Base-by-base conservation (phyloP, 2,329 filamentous ascomycete genomes). In the Chlorencoelia australis region DNA sequence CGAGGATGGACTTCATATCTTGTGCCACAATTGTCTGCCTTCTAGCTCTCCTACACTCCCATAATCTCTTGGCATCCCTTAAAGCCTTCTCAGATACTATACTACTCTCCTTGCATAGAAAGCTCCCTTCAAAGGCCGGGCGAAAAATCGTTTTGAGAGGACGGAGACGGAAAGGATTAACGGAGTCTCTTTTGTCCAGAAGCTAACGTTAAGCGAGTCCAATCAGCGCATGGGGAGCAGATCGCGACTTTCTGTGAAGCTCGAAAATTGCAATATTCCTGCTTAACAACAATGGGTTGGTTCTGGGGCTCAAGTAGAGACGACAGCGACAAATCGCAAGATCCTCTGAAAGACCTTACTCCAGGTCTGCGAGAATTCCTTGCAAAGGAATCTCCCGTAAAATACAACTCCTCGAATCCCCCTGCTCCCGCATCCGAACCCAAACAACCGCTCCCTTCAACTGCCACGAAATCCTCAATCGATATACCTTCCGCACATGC, bases 361-460 rank as follows among this genome's bases (percentile, higher is more conserved):
- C 72, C 77, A 14, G 67, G 66, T 20, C 64, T 83, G 13, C 70
- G 71, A 47, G 73, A 80, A 21, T 82, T 79, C 53, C 67, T 84
- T 43, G 64, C 76, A 46, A 71, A 75, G 58, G 75, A 82, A 63
- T 69, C 74, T 5, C 72, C 76, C n/a, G 59, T 67, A 37, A 71
- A 74, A 42, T 55, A 59, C 44, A 43, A 42, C 25, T 31, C 52
- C 11, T 44, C 48, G 11, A 44, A 47, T 19, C 36, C 51, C 6
- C 31, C 42, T 17, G 9, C 35, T 14, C 11, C 47, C 35, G 14
- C 41, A 22, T 14, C 42, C 7, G 19, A 22, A 28, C 27, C 32
- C 5, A 17, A 35, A 30, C 28, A 44, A 32, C 17, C 34, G 15
- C 24, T 28, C 33, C 33, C 33, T 24, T 32, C 21, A 19, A 21